These are phyloP conservation scores for Breviolum minutum DNA, from an alignment of 73 alveolate genomes.

Conservation along the genomic window DNA sequence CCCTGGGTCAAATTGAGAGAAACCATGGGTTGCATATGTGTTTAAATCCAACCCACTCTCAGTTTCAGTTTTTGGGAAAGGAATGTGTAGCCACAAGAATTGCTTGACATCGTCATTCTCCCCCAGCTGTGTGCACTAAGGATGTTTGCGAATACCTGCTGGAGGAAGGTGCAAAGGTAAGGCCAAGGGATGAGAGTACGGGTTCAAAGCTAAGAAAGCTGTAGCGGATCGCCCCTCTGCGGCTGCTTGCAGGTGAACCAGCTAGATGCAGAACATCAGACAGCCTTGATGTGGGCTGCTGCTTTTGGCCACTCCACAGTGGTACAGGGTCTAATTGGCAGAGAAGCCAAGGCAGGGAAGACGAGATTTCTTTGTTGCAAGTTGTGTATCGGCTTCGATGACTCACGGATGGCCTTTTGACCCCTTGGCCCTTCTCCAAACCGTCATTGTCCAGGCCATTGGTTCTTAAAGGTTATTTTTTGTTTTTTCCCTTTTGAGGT, in stretches of 20 bases:
- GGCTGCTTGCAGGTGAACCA: conserved; percentile 65
- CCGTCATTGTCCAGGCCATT: no score
- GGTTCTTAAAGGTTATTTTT: not conserved
- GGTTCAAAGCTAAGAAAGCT: not conserved
- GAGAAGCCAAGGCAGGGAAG: conserved; percentile 48
- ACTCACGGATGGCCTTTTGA: not conserved
- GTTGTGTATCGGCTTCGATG: no score
- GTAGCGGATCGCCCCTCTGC: not conserved
- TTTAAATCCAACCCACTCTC: no score
- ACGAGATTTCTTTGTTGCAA: no score
- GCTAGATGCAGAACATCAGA: conserved; percentile 76
- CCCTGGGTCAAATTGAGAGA: not conserved
- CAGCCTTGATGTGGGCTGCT: conserved; percentile 90
- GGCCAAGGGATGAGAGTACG: not conserved
- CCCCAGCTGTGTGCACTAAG: not conserved
- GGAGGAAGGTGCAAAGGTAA: conserved; percentile 86
- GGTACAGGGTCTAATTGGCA: conserved; percentile 39
- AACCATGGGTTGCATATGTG: no score
- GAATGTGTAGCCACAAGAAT: no score
- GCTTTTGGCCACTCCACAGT: conserved; percentile 41
- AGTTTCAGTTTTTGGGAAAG: not conserved
- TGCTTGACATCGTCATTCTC: no score
- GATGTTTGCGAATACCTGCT: conserved; percentile 76
- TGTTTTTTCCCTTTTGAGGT: not conserved
- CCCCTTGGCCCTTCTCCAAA: no score